A percentile compares a stretch with the other conserved stretches of the same genome.
These are phyloP conservation scores for Pythium oligandrum DNA, from an alignment of 352 stramenopile genomes.

Conservation along the genomic window DNA sequence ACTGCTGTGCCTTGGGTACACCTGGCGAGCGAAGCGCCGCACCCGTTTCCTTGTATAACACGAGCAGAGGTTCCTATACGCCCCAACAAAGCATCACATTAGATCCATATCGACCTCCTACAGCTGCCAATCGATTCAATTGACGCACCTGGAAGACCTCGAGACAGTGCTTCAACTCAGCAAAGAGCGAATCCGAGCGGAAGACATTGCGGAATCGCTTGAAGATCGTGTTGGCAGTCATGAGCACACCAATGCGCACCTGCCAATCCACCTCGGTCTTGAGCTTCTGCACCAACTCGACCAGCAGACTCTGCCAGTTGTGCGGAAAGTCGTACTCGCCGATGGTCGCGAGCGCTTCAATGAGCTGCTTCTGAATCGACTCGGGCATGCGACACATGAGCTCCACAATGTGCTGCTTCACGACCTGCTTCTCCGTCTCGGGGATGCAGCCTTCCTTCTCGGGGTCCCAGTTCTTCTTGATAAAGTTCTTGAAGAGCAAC, in stretches of 20 bases:
- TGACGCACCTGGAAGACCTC: conserved; percentile 73
- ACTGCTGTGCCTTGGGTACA: conserved; percentile 38
- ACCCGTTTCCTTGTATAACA: conserved; percentile 75
- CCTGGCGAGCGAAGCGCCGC: conserved; percentile 38
- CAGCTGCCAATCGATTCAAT: neutral
- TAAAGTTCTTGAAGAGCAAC: conserved; percentile 97
- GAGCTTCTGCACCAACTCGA: conserved; percentile 93
- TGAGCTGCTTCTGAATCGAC: conserved; percentile 93
- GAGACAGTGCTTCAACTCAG: conserved; percentile 95
- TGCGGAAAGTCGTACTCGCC: conserved; percentile 95
- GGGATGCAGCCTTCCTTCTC: conserved; percentile 75
- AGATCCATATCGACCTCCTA: neutral
- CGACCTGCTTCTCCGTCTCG: conserved; percentile 85
- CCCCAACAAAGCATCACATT: no score
- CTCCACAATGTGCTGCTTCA: conserved; percentile 98
- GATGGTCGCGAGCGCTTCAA: conserved; percentile 96
- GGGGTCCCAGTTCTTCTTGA: conserved; percentile 97
- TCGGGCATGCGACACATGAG: conserved; percentile 97
- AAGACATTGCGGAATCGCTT: conserved; percentile 96
- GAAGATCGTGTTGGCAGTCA: conserved; percentile 98
- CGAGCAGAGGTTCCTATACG: conserved; percentile 47
- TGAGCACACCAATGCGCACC: conserved; percentile 94
- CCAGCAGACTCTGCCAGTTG: conserved; percentile 95
- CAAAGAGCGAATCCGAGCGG: conserved; percentile 94
- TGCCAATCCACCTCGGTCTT: conserved; percentile 82